phyloP scores from a whole-genome alignment of 208 protist species.

The Phytomonas sp. region DNA sequence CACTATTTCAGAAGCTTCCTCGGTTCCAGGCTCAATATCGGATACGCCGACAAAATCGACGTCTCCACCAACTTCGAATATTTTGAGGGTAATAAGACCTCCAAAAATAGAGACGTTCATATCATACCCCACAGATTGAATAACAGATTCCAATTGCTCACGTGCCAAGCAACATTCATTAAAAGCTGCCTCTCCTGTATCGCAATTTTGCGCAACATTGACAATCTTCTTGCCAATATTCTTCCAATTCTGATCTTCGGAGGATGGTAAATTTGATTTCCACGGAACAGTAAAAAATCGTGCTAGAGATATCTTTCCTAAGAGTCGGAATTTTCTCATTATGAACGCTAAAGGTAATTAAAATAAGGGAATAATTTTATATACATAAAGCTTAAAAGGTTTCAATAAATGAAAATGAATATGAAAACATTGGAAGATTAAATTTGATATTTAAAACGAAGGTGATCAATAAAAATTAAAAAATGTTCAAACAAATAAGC shows the following conservation, averaged over 20 bases:
- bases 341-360: background rate
- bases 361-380: conserved; percentile 14
- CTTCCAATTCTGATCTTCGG: conserved; percentile 32
- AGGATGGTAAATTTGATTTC: conserved; percentile 35
- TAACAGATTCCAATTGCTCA: conserved; percentile 66
- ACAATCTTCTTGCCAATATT: conserved; percentile 51
- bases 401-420: background rate
- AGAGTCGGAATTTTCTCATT: background rate
- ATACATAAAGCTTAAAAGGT: background rate
- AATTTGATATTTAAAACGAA: too few relatives aligned
- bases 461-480: background rate
- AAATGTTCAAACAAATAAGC: background rate
- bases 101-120: conserved; percentile 85
- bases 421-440: conserved; percentile 4
- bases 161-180: conserved; percentile 71
- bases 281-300: conserved; percentile 36
- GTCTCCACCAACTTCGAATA: conserved; percentile 82
- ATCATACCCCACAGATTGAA: conserved; percentile 79
- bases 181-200: conserved; percentile 76
- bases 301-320: background rate
- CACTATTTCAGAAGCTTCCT: conserved; percentile 72
- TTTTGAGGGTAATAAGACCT: conserved; percentile 60
- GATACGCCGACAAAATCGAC: conserved; percentile 84
- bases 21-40: conserved; percentile 76
- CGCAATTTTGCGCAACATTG: conserved; percentile 42